Base-by-base conservation (phyloP, 768 basidiomycete species). In the Phylloporus rhodoxanthus region DNA sequence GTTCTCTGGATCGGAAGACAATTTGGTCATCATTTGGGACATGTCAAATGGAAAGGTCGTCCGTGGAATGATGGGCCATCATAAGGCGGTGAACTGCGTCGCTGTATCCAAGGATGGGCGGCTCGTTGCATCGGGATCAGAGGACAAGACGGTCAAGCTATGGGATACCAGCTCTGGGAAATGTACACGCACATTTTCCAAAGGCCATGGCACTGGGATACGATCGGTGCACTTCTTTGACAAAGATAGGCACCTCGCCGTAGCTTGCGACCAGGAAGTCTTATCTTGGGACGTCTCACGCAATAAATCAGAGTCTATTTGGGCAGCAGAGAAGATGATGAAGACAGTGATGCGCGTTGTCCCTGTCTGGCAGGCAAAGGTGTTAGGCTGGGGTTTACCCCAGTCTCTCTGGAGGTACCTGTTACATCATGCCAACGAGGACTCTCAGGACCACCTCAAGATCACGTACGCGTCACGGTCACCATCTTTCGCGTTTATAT, bases 1-100 rank as follows among this genome's bases (percentile, higher is more conserved):
- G 13, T 51, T 57, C 26, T 68, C 66, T 2, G 60, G 65, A 14
- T 57, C 57, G 2, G 52, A 55, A 32, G 62, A 67, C 30, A 54
- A 60, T 5, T 36, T 55, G 6, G 19, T 63, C 30, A 56, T 61
- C 11, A 23, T 60, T 17, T 66, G 66, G 65, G 55, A 65, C 30
- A 38, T 50, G 49, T 38, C 42, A 5, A 49, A 26, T 0, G 62
- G 58, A 20, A 55, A 51, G 38, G 2, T 53, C 13, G 34, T 57
- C n/a, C 52, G 48, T 2, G 52, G 51, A 14, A 44, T 63, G 46
- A 54, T 52, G 43, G 56, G 58, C 4, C 61, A 64, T 45, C 51
- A 29, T 5, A 42, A 50, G 11, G 38, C 48, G 1, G 48, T 58
- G 2, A 46, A 37, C 25, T 46, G 45, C 20, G 17, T 46, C 8